Conservation (phyloP, 805 yeast genomes). For the Ogataea nakhonphanomensis region DNA sequence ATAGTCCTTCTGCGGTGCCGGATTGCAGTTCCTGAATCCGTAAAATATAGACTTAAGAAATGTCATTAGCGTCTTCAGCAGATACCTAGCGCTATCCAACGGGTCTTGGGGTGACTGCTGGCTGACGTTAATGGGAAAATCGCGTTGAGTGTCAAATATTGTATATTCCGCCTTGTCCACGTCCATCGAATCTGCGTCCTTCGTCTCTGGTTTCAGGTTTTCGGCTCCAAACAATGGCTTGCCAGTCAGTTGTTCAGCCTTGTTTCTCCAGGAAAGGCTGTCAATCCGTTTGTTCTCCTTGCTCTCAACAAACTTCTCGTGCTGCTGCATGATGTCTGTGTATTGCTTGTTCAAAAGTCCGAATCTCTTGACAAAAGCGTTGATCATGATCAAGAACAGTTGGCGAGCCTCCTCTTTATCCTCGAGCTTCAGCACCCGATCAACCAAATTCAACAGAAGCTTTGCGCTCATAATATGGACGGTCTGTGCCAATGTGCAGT, state of each 20-base stretch:
- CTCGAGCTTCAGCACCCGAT: constrained; percentile 77
- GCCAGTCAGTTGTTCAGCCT: constrained; percentile 36
- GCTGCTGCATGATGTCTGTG: constrained; percentile 59
- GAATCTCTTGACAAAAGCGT: constrained; percentile 83
- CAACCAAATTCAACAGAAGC: constrained; percentile 80
- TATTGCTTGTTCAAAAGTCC: constrained; percentile 70
- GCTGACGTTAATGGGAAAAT: constrained; percentile 58
- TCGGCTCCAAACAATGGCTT: constrained; percentile 20
- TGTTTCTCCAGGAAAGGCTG: constrained; percentile 35
- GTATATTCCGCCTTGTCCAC: constrained; percentile 30
- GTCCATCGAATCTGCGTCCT: constrained; percentile 14
- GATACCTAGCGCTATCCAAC: constrained; percentile 79
- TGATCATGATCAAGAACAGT: constrained; percentile 78
- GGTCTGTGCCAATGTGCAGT: constrained; percentile 75
- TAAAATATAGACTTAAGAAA: constrained; percentile 86
- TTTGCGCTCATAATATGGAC: constrained; percentile 98
- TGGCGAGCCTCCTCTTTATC: constrained; percentile 81
- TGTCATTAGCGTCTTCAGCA: constrained; percentile 84
- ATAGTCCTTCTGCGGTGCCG: constrained; percentile 62
- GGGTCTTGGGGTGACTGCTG: constrained; percentile 58
- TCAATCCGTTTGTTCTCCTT: constrained; percentile 42
- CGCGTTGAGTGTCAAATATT: constrained; percentile 43
- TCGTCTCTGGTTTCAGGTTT: constrained; percentile 14
- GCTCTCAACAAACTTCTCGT: constrained; percentile 47
- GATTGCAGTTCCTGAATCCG: constrained; percentile 86